Evolutionary conservation across 2,329 filamentous ascomycete genomes (phyloP), one percentile per base, ranked within the genome.

Genomic region (Diaporthe sp.): DNA sequence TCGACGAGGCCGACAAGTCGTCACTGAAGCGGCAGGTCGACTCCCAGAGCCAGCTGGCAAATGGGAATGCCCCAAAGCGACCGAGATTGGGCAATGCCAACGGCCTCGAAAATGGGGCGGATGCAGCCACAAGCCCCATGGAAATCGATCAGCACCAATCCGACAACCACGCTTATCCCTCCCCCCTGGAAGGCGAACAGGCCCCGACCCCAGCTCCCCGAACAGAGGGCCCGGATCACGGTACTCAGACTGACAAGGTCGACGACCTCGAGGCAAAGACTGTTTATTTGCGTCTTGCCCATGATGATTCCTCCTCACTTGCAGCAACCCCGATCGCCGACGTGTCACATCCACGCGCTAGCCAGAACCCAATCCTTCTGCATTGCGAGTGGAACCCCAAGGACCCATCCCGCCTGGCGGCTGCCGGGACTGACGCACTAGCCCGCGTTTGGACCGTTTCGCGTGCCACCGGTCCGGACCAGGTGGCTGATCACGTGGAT

Each of bases 311-410:
- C 58, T 81, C 82, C 49, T 80, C 82, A 75, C 81, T 81, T 77
- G 80, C 83, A 78, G 83, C 81, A 79, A 83, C 81, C 78, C 80
- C 79, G 80, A 83, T 80, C 76, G 82, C 84, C 55, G 82, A 84
- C 68, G 80, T 83, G 76, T 80, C 80, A 68, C 80, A 82, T 75
- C 80, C 81, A 65, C 81, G 79, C 81, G 79, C 82, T 78, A 82
- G 81, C 82, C 88, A 90, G 81, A 90, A 88, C 84, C 90, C 91
- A 82, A 88, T 92, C 81, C 85, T 93, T 84, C 87, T 93, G 86
- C 90, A 92, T 84, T 92, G 91, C 88, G 90, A 92, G 87, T 93
- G 91, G 90, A 92, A 90, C 87, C 91, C 91, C 79, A 87, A 83
- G 84, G 88, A 93, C 86, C 89, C 91, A 83, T 90, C 88, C 76